A percentile compares a stretch with the other conserved stretches of the same genome.
Conservation (phyloP, 2,329 filamentous ascomycete species). For the Pestalotiopsis fici region DNA sequence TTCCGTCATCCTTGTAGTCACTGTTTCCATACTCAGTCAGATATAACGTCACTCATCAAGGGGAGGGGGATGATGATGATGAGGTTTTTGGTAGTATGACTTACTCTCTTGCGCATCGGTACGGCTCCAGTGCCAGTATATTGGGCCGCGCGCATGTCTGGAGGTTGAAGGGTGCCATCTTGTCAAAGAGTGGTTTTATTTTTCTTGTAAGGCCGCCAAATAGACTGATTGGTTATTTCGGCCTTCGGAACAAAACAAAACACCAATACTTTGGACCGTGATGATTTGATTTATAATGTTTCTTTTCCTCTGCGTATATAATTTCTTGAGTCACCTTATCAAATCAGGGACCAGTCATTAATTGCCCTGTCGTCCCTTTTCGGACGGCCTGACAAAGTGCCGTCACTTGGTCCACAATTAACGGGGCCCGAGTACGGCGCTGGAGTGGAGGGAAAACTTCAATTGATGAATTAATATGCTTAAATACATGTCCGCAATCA, state of each 20-base stretch:
- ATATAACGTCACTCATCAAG: slow-evolving; percentile 30
- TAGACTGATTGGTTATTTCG: neutral
- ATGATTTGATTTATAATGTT: neutral
- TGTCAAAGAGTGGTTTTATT: slow-evolving; percentile 6
- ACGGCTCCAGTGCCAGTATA: slow-evolving; percentile 75
- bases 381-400: slow-evolving; percentile 11
- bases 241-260: neutral
- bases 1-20: slow-evolving; percentile 98
- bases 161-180: slow-evolving; percentile 69
- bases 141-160: slow-evolving; percentile 75
- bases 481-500: neutral
- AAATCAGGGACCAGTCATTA: neutral
- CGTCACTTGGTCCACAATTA: slow-evolving; percentile 14
- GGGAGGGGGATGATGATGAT: neutral
- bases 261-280: neutral
- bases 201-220: no score
- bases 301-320: neutral
- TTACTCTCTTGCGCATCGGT: slow-evolving; percentile 80
- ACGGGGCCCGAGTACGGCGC: slow-evolving; percentile 16
- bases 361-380: neutral
- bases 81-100: neutral
- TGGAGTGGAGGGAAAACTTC: slow-evolving; percentile 18
- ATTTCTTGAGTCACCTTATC: neutral
- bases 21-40: no score
- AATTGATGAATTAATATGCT: slow-evolving; percentile 21